These are phyloP conservation scores for Annulohypoxylon moriforme DNA, from an alignment of 495 filamentous ascomycete species.

Conservation along the genomic window DNA sequence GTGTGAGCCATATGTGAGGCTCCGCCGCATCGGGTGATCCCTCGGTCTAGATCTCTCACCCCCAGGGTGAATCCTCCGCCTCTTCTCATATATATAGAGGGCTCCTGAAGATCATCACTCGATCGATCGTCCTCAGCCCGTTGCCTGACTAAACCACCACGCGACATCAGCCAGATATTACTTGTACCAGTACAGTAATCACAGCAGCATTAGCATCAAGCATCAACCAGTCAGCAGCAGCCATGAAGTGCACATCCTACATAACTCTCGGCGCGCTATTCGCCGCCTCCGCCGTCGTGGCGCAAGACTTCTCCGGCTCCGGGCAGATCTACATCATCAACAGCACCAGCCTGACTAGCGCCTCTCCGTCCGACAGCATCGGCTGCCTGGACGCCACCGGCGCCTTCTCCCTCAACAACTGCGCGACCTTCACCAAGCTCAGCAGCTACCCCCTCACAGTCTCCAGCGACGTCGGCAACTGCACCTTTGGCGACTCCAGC, in stretches of 20 bases:
- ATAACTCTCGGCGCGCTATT: conserved; percentile 18
- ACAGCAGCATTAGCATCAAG: neutral
- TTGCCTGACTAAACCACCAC: neutral
- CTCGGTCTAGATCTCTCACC: conserved; percentile 1
- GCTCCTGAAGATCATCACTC: neutral
- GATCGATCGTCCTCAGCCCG: neutral
- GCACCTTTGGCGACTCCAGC: conserved; percentile 47
- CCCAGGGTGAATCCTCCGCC: neutral
- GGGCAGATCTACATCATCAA: conserved; percentile 50
- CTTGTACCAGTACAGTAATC: neutral
- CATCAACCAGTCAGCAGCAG: neutral
- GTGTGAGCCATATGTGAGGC: neutral
- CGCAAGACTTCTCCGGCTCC: conserved; percentile 43
- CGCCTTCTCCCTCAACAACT: conserved; percentile 38
- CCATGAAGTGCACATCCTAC: conserved; percentile 25
- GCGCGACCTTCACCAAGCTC: conserved; percentile 48
- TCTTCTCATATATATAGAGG: conserved; percentile 5
- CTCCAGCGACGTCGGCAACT: conserved; percentile 44
- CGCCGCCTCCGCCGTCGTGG: conserved; percentile 9
- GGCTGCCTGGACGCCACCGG: conserved; percentile 50
- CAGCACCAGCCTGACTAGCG: conserved; percentile 25
- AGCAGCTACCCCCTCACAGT: conserved; percentile 45
- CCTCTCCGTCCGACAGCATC: conserved; percentile 38
- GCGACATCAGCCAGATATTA: neutral
- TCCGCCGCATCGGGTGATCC: conserved; percentile 13